Percentiles rank a stretch among this genome's conserved stretches.
Evolutionary conservation across 345 rosid genomes (phyloP).

Genomic region (Linum tenue): DNA sequence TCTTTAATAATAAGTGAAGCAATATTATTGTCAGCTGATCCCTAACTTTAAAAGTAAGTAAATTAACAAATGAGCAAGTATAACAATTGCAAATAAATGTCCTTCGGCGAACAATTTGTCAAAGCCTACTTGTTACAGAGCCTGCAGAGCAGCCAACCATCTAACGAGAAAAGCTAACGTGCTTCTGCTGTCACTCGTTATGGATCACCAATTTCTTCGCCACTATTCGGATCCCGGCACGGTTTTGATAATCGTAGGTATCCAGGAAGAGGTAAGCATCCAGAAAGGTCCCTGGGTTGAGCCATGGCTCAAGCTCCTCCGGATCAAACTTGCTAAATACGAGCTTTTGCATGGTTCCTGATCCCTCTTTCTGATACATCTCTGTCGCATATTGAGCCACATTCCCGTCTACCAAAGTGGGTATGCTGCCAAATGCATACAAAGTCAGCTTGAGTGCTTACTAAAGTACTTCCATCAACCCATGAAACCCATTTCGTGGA

Average conservation of each 20-base stretch:
- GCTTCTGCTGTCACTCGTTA: constrained; percentile 6
- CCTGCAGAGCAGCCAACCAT: no score
- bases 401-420: constrained; percentile 33
- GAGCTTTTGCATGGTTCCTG: constrained; percentile 46
- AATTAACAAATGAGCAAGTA: no score
- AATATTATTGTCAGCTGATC: no score
- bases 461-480: not conserved
- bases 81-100: no score
- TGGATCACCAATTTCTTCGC: constrained; percentile 50
- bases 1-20: no score
- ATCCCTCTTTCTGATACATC: constrained; percentile 48
- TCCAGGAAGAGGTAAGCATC: constrained; percentile 65
- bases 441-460: not conserved
- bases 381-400: constrained; percentile 44
- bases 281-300: constrained; percentile 35
- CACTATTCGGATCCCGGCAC: constrained; percentile 63
- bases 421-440: constrained; percentile 42
- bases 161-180: constrained; percentile 6
- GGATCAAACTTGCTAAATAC: constrained; percentile 33
- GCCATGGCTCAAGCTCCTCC: constrained; percentile 39
- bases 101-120: no score
- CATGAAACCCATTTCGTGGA: not conserved
- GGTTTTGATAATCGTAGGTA: constrained; percentile 62
- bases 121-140: no score
- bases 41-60: no score